These are phyloP conservation scores for Fusarium sambucinum DNA, from an alignment of 2,329 filamentous ascomycete genomes.

Conservation along the genomic window DNA sequence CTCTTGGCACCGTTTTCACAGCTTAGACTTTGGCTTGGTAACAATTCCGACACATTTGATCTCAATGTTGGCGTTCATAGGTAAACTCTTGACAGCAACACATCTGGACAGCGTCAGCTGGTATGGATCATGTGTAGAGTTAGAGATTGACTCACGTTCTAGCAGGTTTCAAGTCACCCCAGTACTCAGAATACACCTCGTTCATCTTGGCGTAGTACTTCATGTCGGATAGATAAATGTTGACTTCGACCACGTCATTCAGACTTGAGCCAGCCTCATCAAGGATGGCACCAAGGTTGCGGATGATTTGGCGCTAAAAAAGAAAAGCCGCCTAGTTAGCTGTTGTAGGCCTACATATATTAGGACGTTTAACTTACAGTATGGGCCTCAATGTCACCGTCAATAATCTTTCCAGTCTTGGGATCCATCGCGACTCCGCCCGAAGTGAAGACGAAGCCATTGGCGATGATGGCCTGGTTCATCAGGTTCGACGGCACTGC, in stretches of 20 bases:
- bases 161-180: conserved; percentile 61
- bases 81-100: conserved; percentile 50
- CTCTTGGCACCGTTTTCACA: conserved; percentile 1
- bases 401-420: conserved; percentile 66
- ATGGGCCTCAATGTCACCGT: conserved; percentile 74
- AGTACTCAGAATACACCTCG: conserved; percentile 76
- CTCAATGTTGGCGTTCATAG: conserved; percentile 48
- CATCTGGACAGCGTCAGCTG: conserved; percentile 38
- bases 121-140: fast-evolving
- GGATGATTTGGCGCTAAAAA: conserved; percentile 67
- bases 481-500: conserved; percentile 35
- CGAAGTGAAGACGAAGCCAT: conserved; percentile 75
- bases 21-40: conserved; percentile 38
- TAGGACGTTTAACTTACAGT: conserved; percentile 56
- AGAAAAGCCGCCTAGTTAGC: not conserved
- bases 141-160: conserved; percentile 47
- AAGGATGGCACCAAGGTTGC: conserved; percentile 76
- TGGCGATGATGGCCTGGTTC: conserved; percentile 60
- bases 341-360: fast-evolving
- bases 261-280: conserved; percentile 74
- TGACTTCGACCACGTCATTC: conserved; percentile 75
- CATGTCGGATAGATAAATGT: conserved; percentile 79
- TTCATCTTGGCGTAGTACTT: conserved; percentile 80
- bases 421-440: conserved; percentile 75
- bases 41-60: conserved; percentile 48